These are phyloP conservation scores for Aspergillus terreus DNA, from an alignment of 2,329 filamentous ascomycete species.

Conservation along the genomic window DNA sequence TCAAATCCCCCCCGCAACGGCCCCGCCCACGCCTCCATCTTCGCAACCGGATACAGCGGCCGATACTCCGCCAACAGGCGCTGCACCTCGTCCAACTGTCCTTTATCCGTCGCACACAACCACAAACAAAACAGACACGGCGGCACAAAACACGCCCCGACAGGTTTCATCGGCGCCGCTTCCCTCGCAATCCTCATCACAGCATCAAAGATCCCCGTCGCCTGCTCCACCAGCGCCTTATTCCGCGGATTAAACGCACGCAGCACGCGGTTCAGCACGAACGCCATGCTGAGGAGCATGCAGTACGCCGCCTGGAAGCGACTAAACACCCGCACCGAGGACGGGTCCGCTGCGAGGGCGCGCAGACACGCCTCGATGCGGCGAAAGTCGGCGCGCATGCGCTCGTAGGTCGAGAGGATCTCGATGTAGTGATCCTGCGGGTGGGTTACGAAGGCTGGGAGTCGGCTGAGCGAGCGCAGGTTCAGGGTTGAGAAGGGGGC, in stretches of 20 bases:
- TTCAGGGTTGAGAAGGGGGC: background rate
- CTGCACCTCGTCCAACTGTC: constrained; percentile 13
- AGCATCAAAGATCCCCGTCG: constrained; percentile 10
- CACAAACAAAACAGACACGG: constrained; percentile 18
- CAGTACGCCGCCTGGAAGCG: constrained; percentile 18
- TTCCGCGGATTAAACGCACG: constrained; percentile 15
- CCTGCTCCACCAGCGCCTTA: constrained; percentile 8
- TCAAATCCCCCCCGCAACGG: constrained; percentile 8
- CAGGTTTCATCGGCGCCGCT: constrained; percentile 16
- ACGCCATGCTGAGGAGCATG: constrained; percentile 14
- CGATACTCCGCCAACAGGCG: constrained; percentile 15
- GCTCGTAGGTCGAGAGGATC: constrained; percentile 14
- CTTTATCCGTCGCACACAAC: constrained; percentile 11
- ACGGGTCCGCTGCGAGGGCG: background rate
- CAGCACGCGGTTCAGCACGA: constrained; percentile 18
- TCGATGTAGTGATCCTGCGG: constrained; percentile 13
- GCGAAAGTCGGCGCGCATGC: constrained; percentile 12
- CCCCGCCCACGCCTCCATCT: constrained; percentile 10
- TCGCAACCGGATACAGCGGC: constrained; percentile 16
- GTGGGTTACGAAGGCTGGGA: background rate
- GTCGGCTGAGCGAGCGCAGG: background rate
- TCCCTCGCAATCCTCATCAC: constrained; percentile 11
- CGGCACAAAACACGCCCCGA: constrained; percentile 19
- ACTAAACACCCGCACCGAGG: constrained; percentile 9
- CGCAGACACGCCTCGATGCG: background rate